Evolutionary conservation across 2,329 filamentous ascomycete genomes (phyloP).

Genomic region (Epicoccum nigrum): DNA sequence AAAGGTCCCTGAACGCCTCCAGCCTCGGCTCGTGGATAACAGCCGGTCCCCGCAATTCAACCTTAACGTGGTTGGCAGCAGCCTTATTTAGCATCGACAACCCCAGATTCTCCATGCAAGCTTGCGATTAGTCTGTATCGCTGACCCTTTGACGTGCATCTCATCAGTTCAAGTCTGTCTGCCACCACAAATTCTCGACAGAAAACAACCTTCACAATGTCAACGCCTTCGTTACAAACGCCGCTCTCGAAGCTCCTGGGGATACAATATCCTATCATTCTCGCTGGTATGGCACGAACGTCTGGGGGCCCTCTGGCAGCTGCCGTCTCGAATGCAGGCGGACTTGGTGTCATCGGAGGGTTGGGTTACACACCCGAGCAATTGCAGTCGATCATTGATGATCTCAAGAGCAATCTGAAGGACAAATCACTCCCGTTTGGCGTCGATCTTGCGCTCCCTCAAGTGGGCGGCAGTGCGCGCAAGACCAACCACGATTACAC

Average conservation of each 20-base stretch:
- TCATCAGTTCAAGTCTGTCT: too few relatives aligned
- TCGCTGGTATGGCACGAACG: conserved; percentile 91
- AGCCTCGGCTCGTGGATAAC: conserved; percentile 27
- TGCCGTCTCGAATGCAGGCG: conserved; percentile 76
- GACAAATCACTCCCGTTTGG: conserved; percentile 80
- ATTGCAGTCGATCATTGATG: conserved; percentile 79
- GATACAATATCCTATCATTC: conserved; percentile 86
- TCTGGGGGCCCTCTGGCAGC: conserved; percentile 49
- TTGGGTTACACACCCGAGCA: conserved; percentile 64
- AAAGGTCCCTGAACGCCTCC: conserved; percentile 23
- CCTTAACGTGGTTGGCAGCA: conserved; percentile 15
- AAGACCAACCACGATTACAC: conserved; percentile 98
- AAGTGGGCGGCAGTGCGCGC: conserved; percentile 81
- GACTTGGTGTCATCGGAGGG: conserved; percentile 66
- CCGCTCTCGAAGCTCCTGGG: conserved; percentile 65
- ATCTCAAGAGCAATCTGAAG: conserved; percentile 77
- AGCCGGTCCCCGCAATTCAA: conserved; percentile 5
- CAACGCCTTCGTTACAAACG: conserved; percentile 44
- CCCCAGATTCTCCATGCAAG: conserved; percentile 29
- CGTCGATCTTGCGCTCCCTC: conserved; percentile 87
- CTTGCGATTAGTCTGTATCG: conserved; percentile 3
- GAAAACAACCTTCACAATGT: conserved; percentile 30
- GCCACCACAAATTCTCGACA: conserved; percentile 1
- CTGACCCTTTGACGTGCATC: conserved; percentile 3
- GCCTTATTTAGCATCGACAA: conserved; percentile 34